Conservation (phyloP, 805 yeast genomes). For the Geotrichum ghanense region DNA sequence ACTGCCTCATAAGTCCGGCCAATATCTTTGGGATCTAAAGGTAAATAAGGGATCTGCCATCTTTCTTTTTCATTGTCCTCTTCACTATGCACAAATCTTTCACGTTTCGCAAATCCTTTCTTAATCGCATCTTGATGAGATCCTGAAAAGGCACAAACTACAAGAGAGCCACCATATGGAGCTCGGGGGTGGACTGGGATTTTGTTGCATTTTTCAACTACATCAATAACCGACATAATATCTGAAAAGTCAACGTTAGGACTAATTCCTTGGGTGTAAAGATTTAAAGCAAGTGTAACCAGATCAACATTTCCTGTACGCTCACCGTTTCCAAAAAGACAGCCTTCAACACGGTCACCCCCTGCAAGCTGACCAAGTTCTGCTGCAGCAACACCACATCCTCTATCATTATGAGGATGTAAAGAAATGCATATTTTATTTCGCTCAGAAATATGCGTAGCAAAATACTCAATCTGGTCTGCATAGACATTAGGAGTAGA, state of each 20-base stretch:
- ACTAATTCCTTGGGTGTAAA: constrained; percentile 67
- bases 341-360: constrained; percentile 82
- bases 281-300: constrained; percentile 64
- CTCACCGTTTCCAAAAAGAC: constrained; percentile 78
- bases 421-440: constrained; percentile 63
- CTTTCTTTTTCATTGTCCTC: constrained; percentile 4
- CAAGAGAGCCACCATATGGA: constrained; percentile 75
- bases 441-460: constrained; percentile 49
- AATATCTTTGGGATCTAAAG: constrained; percentile 74
- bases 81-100: constrained; percentile 2
- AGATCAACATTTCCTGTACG: constrained; percentile 80
- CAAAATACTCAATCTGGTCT: constrained; percentile 70
- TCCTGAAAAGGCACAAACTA: constrained; percentile 75
- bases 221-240: constrained; percentile 51
- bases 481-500: constrained; percentile 74
- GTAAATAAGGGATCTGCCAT: constrained; percentile 75
- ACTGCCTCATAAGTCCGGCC: constrained; percentile 91
- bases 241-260: constrained; percentile 67
- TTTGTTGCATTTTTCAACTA: constrained; percentile 71
- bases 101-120: constrained; percentile 49
- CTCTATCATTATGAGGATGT: constrained; percentile 79
- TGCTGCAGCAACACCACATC: constrained; percentile 83
- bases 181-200: constrained; percentile 70
- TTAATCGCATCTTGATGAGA: constrained; percentile 86
- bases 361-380: constrained; percentile 76